Evolutionary conservation across 163 green algal species (phyloP).

Genomic region (Scenedesmus sp.): DNA sequence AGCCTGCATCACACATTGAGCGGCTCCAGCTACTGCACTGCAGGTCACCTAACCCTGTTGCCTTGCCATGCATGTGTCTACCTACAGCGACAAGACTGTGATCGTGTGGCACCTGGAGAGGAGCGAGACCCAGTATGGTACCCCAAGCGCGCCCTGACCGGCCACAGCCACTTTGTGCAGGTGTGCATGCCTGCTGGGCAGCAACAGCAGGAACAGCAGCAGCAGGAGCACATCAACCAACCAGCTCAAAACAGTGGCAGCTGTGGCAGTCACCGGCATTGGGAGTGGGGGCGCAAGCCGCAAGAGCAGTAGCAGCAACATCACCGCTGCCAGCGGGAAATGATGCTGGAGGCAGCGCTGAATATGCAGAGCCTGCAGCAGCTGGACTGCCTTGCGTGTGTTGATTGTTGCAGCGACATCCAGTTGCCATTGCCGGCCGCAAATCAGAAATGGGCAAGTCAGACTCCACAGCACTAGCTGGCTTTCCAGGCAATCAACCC

Average conservation of each 20-base stretch:
- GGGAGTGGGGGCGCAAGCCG: background rate
- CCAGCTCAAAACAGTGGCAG: background rate
- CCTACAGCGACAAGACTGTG: constrained; percentile 94
- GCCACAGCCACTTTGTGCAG: constrained; percentile 97
- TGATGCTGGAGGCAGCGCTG: too few relatives aligned
- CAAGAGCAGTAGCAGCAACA: background rate
- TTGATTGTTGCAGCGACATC: too few relatives aligned
- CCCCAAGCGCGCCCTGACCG: constrained; percentile 83
- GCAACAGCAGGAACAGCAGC: background rate
- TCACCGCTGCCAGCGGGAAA: too few relatives aligned
- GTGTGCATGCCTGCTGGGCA: background rate
- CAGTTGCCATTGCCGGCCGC: too few relatives aligned
- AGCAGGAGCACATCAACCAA: background rate
- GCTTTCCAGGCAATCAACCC: too few relatives aligned
- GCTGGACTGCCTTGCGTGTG: background rate
- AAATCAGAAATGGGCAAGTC: too few relatives aligned
- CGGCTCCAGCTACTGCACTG: too few relatives aligned
- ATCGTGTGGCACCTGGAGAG: constrained; percentile 96
- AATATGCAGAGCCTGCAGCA: background rate
- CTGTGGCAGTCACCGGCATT: background rate
- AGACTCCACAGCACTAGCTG: too few relatives aligned
- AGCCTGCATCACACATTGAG: too few relatives aligned
- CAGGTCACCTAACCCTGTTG: background rate
- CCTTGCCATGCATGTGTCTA: background rate
- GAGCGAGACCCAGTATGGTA: constrained; percentile 92